phyloP scores from a whole-genome alignment of 2,329 filamentous ascomycete genomes.

The Apiospora rasikravindrae region DNA sequence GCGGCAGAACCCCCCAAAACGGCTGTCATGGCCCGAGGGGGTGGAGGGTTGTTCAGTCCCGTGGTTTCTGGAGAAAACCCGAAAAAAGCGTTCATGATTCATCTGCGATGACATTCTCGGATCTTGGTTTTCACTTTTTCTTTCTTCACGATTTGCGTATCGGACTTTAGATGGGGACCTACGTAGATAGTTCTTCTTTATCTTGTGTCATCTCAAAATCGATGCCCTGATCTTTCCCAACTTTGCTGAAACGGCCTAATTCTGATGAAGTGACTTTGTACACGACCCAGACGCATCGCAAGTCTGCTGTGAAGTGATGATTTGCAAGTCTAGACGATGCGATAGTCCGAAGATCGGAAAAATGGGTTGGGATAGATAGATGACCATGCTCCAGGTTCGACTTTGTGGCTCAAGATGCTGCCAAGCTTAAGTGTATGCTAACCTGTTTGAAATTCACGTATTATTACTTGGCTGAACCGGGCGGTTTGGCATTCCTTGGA shows the following conservation, averaged over 20 bases:
- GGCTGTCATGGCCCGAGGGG: background rate
- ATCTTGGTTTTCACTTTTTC: background rate
- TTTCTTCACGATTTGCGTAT: constrained; percentile 11
- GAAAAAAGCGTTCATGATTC: constrained; percentile 12
- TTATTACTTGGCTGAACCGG: background rate
- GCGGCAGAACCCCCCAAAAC: background rate
- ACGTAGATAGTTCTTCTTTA: constrained; percentile 10
- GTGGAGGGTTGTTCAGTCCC: background rate
- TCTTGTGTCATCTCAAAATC: background rate
- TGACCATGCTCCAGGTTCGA: background rate
- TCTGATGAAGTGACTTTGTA: background rate
- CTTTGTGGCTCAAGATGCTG: background rate
- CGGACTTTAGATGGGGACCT: constrained; percentile 13
- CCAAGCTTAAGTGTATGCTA: background rate
- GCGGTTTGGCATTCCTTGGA: background rate
- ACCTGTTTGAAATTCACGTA: background rate
- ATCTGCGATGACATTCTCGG: constrained; percentile 17
- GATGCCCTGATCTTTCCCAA: background rate
- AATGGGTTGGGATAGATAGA: background rate
- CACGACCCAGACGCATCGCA: background rate
- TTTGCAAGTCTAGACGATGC: background rate
- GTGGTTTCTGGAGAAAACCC: constrained; percentile 9
- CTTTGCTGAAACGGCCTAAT: background rate
- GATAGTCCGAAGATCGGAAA: background rate
- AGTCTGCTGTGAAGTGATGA: background rate